Base-by-base conservation (phyloP, 306 rosid species). In the Senna tora region DNA sequence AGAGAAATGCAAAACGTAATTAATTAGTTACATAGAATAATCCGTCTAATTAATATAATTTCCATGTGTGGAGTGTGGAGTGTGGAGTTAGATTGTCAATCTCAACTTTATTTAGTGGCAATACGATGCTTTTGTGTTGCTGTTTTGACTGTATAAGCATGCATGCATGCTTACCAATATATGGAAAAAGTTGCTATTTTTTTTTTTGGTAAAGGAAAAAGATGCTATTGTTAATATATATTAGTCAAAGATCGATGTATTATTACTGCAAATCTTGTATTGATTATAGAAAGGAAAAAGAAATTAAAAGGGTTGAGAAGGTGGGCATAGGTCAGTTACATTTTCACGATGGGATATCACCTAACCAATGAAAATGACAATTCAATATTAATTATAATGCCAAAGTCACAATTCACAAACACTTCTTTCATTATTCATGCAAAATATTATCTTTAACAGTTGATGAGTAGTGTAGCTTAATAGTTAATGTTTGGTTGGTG, bases 231-330 rank as follows among this genome's bases (percentile, higher is more conserved):
- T 36, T 17, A 5, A 28, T 10, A 21, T 60, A 34, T 9, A 16
- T 61, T 61, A 61, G 67, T 61, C 67, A 61, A 61, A 38, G 49
- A 61, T 25, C 2, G n/a, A n/a, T n/a, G n/a, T n/a, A n/a, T n/a
- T 25, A 25, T 36, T 38, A 61, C 67, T 34, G 67, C 49, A 36
- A 61, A 58, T 16, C 16, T 61, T 61, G 49, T 14, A 0, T 61
- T 36, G 67, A 34, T 61, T 61, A 36, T 4, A 36, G 1, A 9
- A 61, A 36, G n/a, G 17, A 36, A 61, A 14, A 34, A 14, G 34
- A 59, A n/a, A n/a, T n/a, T n/a, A n/a, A 59, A 45, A 13, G 16
- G 1, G 42, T 36, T 36, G 39, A 22, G 16, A 38, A 38, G 32
- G 47, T 36, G 49, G 49, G 67, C 67, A 61, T 46, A 6, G 46